A percentile compares a stretch with the other conserved stretches of the same genome.
phyloP scores from a whole-genome alignment of 2,329 filamentous ascomycete genomes.

The Neopestalotiopsis sp. region DNA sequence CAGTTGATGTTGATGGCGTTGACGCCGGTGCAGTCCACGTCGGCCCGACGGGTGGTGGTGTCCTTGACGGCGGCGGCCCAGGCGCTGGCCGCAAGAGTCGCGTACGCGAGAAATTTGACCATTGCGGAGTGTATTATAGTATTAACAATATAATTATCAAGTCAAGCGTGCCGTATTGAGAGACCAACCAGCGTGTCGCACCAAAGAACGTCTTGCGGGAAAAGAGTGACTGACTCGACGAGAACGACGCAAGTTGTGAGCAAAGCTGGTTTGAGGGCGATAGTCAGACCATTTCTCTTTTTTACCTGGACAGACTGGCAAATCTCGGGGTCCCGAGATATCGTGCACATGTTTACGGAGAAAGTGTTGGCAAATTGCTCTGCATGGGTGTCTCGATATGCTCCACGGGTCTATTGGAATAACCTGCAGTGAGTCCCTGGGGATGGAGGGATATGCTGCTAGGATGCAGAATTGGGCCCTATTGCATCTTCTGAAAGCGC shows the following conservation, averaged over 20 bases:
- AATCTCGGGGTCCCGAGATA: not conserved
- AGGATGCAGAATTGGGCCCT: not conserved
- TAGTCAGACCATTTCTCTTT: not conserved
- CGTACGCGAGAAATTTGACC: not conserved
- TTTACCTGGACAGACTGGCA: not conserved
- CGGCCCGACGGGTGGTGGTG: not conserved
- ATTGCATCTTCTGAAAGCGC: no score
- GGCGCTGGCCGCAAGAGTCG: not conserved
- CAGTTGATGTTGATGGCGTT: conserved; percentile 23
- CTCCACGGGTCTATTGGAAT: not conserved
- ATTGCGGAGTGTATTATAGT: not conserved
- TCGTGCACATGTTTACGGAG: not conserved
- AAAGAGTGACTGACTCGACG: not conserved
- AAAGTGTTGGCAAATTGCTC: not conserved
- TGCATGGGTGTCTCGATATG: not conserved
- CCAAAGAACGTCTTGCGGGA: not conserved
- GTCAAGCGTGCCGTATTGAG: no score
- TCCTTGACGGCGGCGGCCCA: not conserved
- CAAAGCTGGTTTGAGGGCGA: not conserved
- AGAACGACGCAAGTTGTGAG: no score
- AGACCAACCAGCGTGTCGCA: not conserved
- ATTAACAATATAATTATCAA: not conserved
- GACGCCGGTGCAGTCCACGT: conserved; percentile 18
- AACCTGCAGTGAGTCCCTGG: not conserved
- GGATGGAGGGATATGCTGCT: not conserved